Base-by-base conservation (phyloP, 1,284 basidiomycete genomes). In the Wolfiporia cocos region DNA sequence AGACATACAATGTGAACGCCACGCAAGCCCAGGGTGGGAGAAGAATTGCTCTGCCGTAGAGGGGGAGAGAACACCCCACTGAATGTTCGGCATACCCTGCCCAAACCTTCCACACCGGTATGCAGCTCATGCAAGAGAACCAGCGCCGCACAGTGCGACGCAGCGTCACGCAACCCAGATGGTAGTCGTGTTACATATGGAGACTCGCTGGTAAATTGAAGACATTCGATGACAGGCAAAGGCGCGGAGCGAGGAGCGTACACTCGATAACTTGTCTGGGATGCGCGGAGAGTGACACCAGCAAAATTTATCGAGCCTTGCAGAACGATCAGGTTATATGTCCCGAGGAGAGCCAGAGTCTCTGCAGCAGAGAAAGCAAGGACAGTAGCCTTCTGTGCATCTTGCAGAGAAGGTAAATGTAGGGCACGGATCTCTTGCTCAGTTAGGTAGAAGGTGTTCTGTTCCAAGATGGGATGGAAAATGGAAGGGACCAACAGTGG, bases 171-270 rank as follows among this genome's bases (percentile, higher is more conserved):
- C 11, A 61, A 33, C 34, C 44, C 33, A 17, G 28, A 12, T 2
- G 55, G 52, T 4, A 54, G 32, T 11, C 17, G 1, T 5, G 19
- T 12, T 12, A 22, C 31, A 14, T 19, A 33, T 7, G 20, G 36
- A 29, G 42, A 31, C 15, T 41, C 28, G 23, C 36, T 36, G 14
- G 26, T 39, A 4, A 43, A 26, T 2, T 48, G n/a, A 34, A 57
- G 44, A 44, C 65, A 66, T 34, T 66, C 58, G 17, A 86, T 58
- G 15, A 73, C 53, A 3, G 86, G 83, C 5, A 89, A 57, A 1
- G 86, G 81, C 5, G 81, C 74, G 0, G 76, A 86, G 10, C 73
- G 69, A 0, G 84, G 81, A 2, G 84, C 80, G 53, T 76, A 88
- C 18, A 87, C 64, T 18, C 57, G 57, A 46, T 85, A 67, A 4